Evolutionary conservation across 2,329 filamentous ascomycete genomes (phyloP).

Genomic region (Neophaeococcomyces aloes): DNA sequence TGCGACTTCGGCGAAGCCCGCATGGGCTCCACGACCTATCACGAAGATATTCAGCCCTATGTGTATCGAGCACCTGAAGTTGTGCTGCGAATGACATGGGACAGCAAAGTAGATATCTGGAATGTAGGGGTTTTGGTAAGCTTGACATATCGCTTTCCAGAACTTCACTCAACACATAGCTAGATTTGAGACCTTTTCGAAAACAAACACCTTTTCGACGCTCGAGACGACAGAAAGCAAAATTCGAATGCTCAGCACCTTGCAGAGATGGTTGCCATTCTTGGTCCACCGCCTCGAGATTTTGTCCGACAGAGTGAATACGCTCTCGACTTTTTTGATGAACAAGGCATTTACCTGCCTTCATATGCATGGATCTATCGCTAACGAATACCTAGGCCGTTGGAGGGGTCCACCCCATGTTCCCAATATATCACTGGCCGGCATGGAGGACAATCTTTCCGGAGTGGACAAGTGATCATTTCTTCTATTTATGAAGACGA

Average conservation of each 20-base stretch:
- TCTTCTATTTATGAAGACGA: neutral
- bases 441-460: neutral
- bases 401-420: too few species aligned
- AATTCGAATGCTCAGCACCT: neutral
- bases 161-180: too few species aligned
- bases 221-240: neutral
- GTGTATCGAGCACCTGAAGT: constrained; percentile 23
- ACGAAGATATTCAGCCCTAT: constrained; percentile 19
- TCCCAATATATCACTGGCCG: too few species aligned
- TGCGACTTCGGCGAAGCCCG: constrained; percentile 24
- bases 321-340: too few species aligned
- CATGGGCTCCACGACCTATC: constrained; percentile 10
- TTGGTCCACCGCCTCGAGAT: neutral
- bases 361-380: too few species aligned
- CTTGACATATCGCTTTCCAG: too few species aligned
- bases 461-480: neutral
- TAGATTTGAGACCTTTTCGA: too few species aligned
- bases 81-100: constrained; percentile 16
- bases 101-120: too few species aligned
- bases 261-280: neutral
- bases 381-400: too few species aligned
- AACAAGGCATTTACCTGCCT: too few species aligned
- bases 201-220: neutral
- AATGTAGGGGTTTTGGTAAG: too few species aligned
- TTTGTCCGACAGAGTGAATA: too few species aligned